Evolutionary conservation across 805 yeast species (phyloP).

Genomic region (Myxozyma vanderwaltii): DNA sequence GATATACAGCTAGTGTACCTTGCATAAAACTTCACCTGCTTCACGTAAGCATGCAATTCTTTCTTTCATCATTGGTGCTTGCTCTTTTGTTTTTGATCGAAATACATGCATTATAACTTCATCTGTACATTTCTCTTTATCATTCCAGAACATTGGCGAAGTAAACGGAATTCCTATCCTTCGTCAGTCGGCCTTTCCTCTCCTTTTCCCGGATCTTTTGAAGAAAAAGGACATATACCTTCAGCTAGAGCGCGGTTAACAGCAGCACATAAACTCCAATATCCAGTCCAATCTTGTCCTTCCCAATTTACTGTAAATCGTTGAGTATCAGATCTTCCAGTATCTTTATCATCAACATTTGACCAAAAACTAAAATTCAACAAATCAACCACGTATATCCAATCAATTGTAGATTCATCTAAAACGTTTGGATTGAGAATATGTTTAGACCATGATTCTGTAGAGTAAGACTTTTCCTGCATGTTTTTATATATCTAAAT

Average conservation of each 20-base stretch:
- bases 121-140: constrained; percentile 37
- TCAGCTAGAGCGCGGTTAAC: constrained; percentile 47
- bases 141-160: constrained; percentile 43
- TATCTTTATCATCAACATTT: constrained; percentile 40
- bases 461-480: constrained; percentile 39
- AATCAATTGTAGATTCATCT: constrained; percentile 37
- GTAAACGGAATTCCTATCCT: constrained; percentile 44
- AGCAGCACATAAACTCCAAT: constrained; percentile 51
- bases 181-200: neutral
- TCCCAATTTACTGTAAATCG: constrained; percentile 44
- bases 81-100: constrained; percentile 41
- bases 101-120: constrained; percentile 40
- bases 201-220: no score
- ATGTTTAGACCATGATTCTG: constrained; percentile 46
- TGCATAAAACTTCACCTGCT: constrained; percentile 42
- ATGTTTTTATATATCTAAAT: constrained; percentile 37
- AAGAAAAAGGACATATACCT: constrained; percentile 9
- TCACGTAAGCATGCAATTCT: constrained; percentile 43
- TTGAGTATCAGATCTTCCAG: constrained; percentile 39
- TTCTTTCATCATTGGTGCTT: constrained; percentile 44
- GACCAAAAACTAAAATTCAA: constrained; percentile 52
- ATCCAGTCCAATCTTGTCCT: constrained; percentile 46
- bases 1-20: no score
- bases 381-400: constrained; percentile 49
- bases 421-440: constrained; percentile 41